Evolutionary conservation across 176 grass and related monocot species (phyloP).

Genomic region (Aegilops bicornis): DNA sequence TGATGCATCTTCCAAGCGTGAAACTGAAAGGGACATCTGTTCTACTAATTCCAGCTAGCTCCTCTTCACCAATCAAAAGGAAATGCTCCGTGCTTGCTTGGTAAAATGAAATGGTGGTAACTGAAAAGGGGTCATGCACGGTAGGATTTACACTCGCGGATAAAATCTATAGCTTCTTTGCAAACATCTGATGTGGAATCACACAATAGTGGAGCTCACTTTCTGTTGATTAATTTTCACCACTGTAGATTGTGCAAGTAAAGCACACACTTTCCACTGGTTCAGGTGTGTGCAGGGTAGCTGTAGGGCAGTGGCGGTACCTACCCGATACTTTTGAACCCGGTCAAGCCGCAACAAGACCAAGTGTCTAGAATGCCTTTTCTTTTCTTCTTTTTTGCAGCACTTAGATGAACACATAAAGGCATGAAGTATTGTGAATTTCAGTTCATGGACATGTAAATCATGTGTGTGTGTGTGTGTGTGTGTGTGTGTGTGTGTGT

Average conservation of each 20-base stretch:
- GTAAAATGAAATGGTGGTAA: conserved; percentile 33
- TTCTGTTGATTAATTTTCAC: conserved; percentile 22
- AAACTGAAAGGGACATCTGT: conserved; percentile 25
- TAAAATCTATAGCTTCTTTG: conserved; percentile 31
- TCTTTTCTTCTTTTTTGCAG: too few species aligned
- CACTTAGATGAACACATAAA: background rate
- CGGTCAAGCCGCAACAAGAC: background rate
- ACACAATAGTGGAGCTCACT: conserved; percentile 18
- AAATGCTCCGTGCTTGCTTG: background rate
- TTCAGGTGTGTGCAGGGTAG: background rate
- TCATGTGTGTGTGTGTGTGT: too few species aligned
- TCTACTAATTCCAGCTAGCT: conserved; percentile 22
- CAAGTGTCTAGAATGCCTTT: too few species aligned
- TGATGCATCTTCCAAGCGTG: conserved; percentile 10
- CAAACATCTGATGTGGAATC: conserved; percentile 45
- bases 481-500: too few species aligned
- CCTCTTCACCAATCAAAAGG: background rate
- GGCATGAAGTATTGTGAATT: background rate
- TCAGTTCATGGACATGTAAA: background rate
- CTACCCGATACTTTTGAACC: background rate
- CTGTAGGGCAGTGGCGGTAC: background rate
- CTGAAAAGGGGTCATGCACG: conserved; percentile 1
- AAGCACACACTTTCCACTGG: background rate
- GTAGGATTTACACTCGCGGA: conserved; percentile 23
- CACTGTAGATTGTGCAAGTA: conserved; percentile 3